A percentile compares a stretch with the other conserved stretches of the same genome.
Conservation (phyloP, 768 basidiomycete species). For the Mycena amicta region DNA sequence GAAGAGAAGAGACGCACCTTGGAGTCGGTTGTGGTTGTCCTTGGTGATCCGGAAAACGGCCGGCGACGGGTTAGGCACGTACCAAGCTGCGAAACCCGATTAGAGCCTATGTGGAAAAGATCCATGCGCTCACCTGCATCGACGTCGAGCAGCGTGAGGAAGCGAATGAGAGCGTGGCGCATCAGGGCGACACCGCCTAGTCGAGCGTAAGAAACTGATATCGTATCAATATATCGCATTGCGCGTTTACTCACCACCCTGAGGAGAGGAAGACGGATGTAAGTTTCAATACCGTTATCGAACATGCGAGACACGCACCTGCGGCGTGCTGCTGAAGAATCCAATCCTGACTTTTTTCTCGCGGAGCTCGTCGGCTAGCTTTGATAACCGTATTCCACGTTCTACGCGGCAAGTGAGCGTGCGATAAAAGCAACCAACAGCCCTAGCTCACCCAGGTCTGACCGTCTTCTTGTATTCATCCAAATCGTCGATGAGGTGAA, state of each 20-base stretch:
- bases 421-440: neutral
- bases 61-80: slow-evolving; percentile 87
- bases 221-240: no score
- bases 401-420: slow-evolving; percentile 30
- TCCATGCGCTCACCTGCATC: slow-evolving; percentile 74
- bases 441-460: slow-evolving; percentile 50
- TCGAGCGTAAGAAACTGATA: slow-evolving; percentile 25
- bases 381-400: slow-evolving; percentile 84
- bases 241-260: no score
- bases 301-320: slow-evolving; percentile 81
- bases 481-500: slow-evolving; percentile 83
- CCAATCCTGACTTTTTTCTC: slow-evolving; percentile 88
- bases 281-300: slow-evolving; percentile 9
- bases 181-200: slow-evolving; percentile 94
- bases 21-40: slow-evolving; percentile 94
- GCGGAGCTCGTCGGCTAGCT: slow-evolving; percentile 82
- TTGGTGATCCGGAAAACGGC: slow-evolving; percentile 91
- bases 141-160: slow-evolving; percentile 78
- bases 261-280: slow-evolving; percentile 23
- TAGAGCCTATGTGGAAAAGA: slow-evolving; percentile 2
- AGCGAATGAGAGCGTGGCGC: slow-evolving; percentile 91
- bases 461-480: slow-evolving; percentile 78
- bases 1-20: slow-evolving; percentile 42
- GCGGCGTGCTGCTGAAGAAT: slow-evolving; percentile 95
- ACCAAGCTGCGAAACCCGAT: slow-evolving; percentile 46